phyloP scores from a whole-genome alignment of 768 basidiomycete genomes.

The Rhizopogon roseolus region DNA sequence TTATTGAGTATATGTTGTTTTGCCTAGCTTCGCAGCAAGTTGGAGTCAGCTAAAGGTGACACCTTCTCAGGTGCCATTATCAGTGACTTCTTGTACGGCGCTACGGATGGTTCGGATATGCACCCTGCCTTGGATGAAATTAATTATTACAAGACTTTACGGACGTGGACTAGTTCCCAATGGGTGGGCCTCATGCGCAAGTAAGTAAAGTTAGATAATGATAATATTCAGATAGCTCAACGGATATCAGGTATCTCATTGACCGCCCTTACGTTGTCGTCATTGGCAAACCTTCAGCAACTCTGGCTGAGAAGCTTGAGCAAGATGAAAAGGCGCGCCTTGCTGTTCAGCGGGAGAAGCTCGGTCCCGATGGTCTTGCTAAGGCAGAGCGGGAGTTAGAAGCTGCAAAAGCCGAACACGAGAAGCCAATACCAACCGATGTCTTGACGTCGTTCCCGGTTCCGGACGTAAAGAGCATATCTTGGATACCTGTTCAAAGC shows the following conservation, averaged over 20 bases:
- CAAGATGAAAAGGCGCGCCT: conserved; percentile 76
- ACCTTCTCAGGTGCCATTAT: conserved; percentile 73
- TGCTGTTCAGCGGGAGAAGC: conserved; percentile 55
- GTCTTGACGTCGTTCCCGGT: conserved; percentile 85
- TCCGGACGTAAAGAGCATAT: conserved; percentile 84
- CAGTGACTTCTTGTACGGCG: conserved; percentile 82
- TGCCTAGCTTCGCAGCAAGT: conserved; percentile 67
- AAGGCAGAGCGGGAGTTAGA: conserved; percentile 65
- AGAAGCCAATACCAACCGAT: conserved; percentile 72
- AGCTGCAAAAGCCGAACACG: conserved; percentile 83
- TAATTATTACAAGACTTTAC: conserved; percentile 59
- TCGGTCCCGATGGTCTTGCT: conserved; percentile 81
- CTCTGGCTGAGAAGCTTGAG: conserved; percentile 75
- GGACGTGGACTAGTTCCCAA: conserved; percentile 65
- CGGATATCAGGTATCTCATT: conserved; percentile 64
- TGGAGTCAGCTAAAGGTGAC: conserved; percentile 82
- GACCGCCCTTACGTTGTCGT: conserved; percentile 71
- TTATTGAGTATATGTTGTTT: conserved; percentile 1
- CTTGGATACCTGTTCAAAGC: conserved; percentile 82
- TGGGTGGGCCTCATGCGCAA: conserved; percentile 76
- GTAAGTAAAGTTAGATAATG: conserved; percentile 35
- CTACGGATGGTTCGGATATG: conserved; percentile 77
- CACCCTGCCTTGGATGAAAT: conserved; percentile 73
- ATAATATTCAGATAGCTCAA: background rate
- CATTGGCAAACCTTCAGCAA: conserved; percentile 83